Evolutionary conservation across 768 basidiomycete species (phyloP), one percentile per base, ranked within the genome.

Genomic region (Xanthoconium purpureum): DNA sequence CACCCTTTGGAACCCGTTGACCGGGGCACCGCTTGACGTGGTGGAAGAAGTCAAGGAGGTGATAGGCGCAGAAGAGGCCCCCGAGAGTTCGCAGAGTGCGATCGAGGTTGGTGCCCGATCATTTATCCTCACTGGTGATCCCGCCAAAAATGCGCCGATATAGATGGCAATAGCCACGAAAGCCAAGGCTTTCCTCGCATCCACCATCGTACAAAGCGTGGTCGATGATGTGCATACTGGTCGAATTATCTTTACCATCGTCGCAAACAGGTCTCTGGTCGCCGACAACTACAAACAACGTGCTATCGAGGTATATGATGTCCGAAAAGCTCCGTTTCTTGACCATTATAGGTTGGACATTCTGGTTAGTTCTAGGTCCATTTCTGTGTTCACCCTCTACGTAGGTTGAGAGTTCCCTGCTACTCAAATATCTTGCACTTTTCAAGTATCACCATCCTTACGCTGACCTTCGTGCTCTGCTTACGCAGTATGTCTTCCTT

Each of bases 151-250:
- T 58, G 17, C 28, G 12, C 6, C 48, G 20, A 10, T 39, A 2
- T 66, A 94, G 90, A 87, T 97, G 81, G 93, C 94, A 3, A 91
- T 98, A 63, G 83, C 88, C 9, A 94, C 92, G 0, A 77, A 84
- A 50, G 82, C 93, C 5, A 98, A 96, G 69, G 77, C 80, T 30
- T 96, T 98, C 65, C 76, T 97, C 12, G 80, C 92, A 2, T 84
- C 88, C 0, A 85, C 92, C 0, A 79, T 97, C 24, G 85, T 92
- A 4, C 95, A 98, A 69, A 84, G 84, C 52, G 87, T 97, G 29
- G 83, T 98, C 36, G 86, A 87, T 62, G 89, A 94, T 51, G 91
- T 99, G 47, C 90, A 94, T 71, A 76, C 82, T 4, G 96, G 89
- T n/a, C 79, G 82, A 8, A 82, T 91, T 35, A 78, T 89, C 15